Conservation (phyloP, 345 rosid species). For the Brassica rapa region DNA sequence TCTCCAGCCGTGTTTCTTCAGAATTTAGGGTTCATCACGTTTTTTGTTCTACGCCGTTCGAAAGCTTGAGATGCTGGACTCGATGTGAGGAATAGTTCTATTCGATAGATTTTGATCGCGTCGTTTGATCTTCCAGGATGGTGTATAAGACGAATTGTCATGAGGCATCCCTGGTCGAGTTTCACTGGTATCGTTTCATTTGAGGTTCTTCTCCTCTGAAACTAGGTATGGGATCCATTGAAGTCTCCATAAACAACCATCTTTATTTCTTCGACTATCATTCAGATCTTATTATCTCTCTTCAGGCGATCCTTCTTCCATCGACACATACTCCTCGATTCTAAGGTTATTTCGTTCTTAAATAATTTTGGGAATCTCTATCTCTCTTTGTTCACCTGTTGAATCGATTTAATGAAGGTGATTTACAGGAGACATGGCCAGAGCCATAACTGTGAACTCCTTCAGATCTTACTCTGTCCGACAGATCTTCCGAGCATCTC, state of each 20-base stretch:
- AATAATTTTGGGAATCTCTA: background rate
- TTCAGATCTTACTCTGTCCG: too few relatives aligned
- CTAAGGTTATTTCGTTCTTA: background rate
- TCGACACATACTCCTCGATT: background rate
- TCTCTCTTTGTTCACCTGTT: background rate
- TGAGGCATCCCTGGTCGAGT: too few relatives aligned
- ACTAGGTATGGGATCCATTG: background rate
- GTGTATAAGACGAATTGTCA: too few relatives aligned
- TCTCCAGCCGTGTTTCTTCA: too few relatives aligned
- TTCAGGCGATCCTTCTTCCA: background rate
- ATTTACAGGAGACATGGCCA: background rate
- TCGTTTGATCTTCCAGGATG: too few relatives aligned
- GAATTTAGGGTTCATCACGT: too few relatives aligned
- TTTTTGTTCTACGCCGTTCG: too few relatives aligned
- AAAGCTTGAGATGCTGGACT: too few relatives aligned
- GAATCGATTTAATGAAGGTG: background rate
- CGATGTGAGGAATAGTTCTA: too few relatives aligned
- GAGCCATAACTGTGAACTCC: background rate
- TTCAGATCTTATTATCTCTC: background rate
- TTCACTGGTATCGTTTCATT: too few relatives aligned
- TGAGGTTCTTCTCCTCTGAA: too few relatives aligned
- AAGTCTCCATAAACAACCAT: background rate
- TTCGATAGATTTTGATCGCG: too few relatives aligned
- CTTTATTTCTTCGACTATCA: background rate
- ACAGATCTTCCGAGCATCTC: background rate